Conservation (phyloP, 257 asterid species). For the Fraxinus cuspidata region DNA sequence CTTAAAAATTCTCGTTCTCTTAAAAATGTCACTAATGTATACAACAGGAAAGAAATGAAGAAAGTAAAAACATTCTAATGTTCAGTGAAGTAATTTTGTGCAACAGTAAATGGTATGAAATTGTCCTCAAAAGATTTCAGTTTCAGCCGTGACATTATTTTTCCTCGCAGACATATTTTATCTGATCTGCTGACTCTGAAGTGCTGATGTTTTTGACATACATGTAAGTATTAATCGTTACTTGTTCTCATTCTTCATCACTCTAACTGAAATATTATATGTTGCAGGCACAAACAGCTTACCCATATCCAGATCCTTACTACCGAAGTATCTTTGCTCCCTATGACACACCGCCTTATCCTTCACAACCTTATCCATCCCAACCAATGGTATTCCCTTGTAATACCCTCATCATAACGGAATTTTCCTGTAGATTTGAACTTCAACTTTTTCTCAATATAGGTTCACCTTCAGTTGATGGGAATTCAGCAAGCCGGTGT, state of each 20-base stretch:
- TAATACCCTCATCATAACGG: slow-evolving; percentile 9
- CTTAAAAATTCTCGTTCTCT: neutral
- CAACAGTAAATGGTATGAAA: slow-evolving; percentile 15
- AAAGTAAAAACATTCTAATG: neutral
- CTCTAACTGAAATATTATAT: slow-evolving; percentile 1
- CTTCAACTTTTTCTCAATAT: slow-evolving; percentile 18
- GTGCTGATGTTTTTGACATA: slow-evolving; percentile 5
- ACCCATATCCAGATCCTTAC: slow-evolving; percentile 89
- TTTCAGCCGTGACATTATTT: slow-evolving; percentile 14
- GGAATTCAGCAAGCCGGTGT: slow-evolving; percentile 93
- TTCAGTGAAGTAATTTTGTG: slow-evolving; percentile 7
- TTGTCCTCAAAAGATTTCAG: slow-evolving; percentile 7
- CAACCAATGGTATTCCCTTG: slow-evolving; percentile 72
- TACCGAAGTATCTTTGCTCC: slow-evolving; percentile 86
- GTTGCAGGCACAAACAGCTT: slow-evolving; percentile 76
- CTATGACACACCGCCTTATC: slow-evolving; percentile 72
- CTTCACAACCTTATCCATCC: slow-evolving; percentile 77
- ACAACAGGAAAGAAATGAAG: neutral
- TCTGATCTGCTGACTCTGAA: neutral
- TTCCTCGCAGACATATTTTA: slow-evolving; percentile 2
- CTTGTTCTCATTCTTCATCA: slow-evolving; percentile 5
- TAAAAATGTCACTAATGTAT: neutral
- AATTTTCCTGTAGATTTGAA: neutral
- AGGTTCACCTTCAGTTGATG: slow-evolving; percentile 92
- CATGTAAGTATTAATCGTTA: slow-evolving; percentile 16